A percentile compares a stretch with the other conserved stretches of the same genome.
These are phyloP conservation scores for Nicotiana paniculata DNA, from an alignment of 257 asterid species.

Conservation along the genomic window DNA sequence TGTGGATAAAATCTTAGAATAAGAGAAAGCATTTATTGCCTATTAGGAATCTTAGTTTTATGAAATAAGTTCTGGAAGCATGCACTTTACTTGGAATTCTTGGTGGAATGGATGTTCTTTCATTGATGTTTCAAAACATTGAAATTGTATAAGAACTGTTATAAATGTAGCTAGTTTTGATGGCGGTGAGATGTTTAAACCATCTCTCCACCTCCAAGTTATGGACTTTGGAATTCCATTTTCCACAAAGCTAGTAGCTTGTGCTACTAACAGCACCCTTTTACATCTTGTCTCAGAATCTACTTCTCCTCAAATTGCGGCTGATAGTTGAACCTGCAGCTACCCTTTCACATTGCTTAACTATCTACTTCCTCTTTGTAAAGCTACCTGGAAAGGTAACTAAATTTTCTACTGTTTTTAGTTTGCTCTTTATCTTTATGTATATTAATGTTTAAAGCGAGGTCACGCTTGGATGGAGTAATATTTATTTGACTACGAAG, in stretches of 20 bases:
- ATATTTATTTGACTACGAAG: no score
- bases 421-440: no score
- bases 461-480: no score
- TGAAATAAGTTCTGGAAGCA: neutral
- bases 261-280: neutral
- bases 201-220: slow-evolving; percentile 21
- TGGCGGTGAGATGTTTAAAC: slow-evolving; percentile 23
- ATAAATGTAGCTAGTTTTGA: slow-evolving; percentile 12
- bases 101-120: slow-evolving; percentile 5
- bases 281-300: no score
- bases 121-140: slow-evolving; percentile 10
- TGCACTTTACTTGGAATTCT: slow-evolving; percentile 1
- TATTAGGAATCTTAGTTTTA: neutral
- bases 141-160: neutral
- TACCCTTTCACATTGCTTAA: no score
- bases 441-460: no score
- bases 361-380: no score
- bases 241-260: no score
- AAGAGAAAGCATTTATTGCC: neutral
- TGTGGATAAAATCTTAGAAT: neutral
- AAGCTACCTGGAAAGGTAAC: no score
- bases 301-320: no score
- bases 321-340: no score
- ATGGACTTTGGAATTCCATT: slow-evolving; percentile 9
- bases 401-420: no score